phyloP scores from a whole-genome alignment of 2,329 filamentous ascomycete genomes.

The Alternaria gansuensis region DNA sequence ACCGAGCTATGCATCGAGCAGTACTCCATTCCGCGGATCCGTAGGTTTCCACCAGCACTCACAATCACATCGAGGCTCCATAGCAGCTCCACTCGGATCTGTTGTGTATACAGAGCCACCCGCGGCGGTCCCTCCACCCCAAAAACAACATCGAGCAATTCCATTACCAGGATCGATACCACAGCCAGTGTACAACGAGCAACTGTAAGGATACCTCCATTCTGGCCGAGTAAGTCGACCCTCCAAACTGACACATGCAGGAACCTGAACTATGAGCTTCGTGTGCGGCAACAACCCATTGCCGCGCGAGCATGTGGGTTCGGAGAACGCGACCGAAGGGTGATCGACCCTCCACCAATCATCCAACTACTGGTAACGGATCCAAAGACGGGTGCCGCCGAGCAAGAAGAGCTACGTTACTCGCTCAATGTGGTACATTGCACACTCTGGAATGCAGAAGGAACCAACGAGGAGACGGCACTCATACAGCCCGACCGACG shows the following conservation, averaged over 20 bases:
- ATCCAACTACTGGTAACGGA: conserved; percentile 75
- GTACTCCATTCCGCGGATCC: conserved; percentile 51
- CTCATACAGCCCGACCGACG: conserved; percentile 74
- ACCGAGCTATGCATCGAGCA: conserved; percentile 52
- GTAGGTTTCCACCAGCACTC: conserved; percentile 50
- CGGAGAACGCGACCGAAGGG: conserved; percentile 80
- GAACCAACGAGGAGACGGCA: conserved; percentile 71
- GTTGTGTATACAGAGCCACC: conserved; percentile 47
- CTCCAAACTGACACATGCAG: conserved; percentile 38
- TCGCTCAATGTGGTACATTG: conserved; percentile 78
- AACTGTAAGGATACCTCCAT: conserved; percentile 47
- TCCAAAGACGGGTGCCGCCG: conserved; percentile 58
- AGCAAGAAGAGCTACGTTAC: conserved; percentile 69
- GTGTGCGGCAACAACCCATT: conserved; percentile 78
- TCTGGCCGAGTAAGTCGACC: conserved; percentile 27
- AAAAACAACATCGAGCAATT: conserved; percentile 42
- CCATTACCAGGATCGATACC: conserved; percentile 51
- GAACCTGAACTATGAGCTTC: conserved; percentile 60
- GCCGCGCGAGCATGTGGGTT: conserved; percentile 84
- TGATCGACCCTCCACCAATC: conserved; percentile 85
- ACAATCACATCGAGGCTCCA: conserved; percentile 50
- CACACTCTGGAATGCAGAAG: conserved; percentile 75
- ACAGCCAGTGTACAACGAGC: conserved; percentile 52
- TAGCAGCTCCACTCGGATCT: conserved; percentile 44
- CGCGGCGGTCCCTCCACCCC: conserved; percentile 40